Conservation (phyloP, 495 filamentous ascomycete species). For the Trichodelitschia bisporula region DNA sequence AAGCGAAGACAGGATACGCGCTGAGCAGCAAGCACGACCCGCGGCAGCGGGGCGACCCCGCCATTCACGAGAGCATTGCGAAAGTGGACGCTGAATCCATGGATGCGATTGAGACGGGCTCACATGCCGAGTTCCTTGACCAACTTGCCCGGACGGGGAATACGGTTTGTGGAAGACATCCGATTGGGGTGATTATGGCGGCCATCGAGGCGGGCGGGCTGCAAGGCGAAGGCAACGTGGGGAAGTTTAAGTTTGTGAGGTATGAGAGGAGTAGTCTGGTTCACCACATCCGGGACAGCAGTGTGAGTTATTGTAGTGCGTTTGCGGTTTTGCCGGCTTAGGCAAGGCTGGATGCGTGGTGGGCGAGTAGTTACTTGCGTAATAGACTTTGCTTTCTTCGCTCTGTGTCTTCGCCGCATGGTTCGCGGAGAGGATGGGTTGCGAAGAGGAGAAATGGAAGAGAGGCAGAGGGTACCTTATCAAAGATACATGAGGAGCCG, state of each 20-base stretch:
- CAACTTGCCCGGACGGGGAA: constrained; percentile 52
- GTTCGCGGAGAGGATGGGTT: too few relatives aligned
- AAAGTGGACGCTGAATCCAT: constrained; percentile 62
- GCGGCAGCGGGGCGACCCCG: constrained; percentile 17
- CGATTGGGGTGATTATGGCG: constrained; percentile 85
- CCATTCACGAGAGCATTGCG: constrained; percentile 69
- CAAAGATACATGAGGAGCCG: too few relatives aligned
- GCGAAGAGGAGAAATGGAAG: too few relatives aligned
- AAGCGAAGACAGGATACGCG: constrained; percentile 7
- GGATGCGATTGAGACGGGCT: constrained; percentile 53
- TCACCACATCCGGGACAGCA: constrained; percentile 47
- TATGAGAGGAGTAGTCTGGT: constrained; percentile 79
- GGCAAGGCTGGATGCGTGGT: too few relatives aligned
- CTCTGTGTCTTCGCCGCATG: too few relatives aligned
- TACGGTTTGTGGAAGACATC: constrained; percentile 87
- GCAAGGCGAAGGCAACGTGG: constrained; percentile 10
- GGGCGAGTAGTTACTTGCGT: too few relatives aligned
- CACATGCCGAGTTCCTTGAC: constrained; percentile 39
- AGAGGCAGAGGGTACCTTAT: too few relatives aligned
- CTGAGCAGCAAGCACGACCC: constrained; percentile 12
- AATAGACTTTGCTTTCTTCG: too few relatives aligned
- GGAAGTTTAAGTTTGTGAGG: constrained; percentile 56
- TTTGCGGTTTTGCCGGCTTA: constrained; percentile 47
- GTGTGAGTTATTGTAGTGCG: constrained; percentile 82
- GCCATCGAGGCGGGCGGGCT: constrained; percentile 37